Evolutionary conservation across 495 filamentous ascomycete species (phyloP).

Genomic region (Clavariopsis aquatica): DNA sequence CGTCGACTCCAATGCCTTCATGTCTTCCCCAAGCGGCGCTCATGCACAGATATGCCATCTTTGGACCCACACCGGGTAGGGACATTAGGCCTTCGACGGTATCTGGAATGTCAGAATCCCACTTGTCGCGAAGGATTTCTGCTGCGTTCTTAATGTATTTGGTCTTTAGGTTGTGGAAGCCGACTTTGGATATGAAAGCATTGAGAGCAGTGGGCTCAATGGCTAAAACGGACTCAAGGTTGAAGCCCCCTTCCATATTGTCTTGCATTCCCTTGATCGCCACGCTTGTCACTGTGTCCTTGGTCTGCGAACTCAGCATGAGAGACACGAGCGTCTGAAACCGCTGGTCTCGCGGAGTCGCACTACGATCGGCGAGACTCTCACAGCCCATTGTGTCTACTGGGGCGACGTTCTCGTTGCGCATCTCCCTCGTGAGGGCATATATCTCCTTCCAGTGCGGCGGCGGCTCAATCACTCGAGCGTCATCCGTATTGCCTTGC

Average conservation of each 20-base stretch:
- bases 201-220: conserved; percentile 71
- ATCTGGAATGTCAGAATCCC: conserved; percentile 76
- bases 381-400: conserved; percentile 99
- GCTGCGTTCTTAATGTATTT: conserved; percentile 82
- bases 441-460: conserved; percentile 87
- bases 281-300: conserved; percentile 87
- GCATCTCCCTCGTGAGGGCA: conserved; percentile 73
- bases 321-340: conserved; percentile 90
- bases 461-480: conserved; percentile 63
- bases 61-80: conserved; percentile 91
- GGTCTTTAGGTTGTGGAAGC: conserved; percentile 97
- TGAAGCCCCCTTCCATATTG: conserved; percentile 69
- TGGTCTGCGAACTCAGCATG: conserved; percentile 97
- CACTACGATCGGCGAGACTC: conserved; percentile 60
- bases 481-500: conserved; percentile 58
- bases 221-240: conserved; percentile 74
- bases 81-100: conserved; percentile 75
- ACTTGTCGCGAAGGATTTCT: conserved; percentile 67
- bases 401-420: conserved; percentile 70
- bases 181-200: conserved; percentile 76
- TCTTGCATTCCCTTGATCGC: conserved; percentile 79
- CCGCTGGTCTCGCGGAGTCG: conserved; percentile 64
- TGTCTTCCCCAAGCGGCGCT: conserved; percentile 64
- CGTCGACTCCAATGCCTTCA: conserved; percentile 66
- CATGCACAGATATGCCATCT: conserved; percentile 96